Evolutionary conservation across 768 basidiomycete species (phyloP).

Genomic region (Podaxis sp.): DNA sequence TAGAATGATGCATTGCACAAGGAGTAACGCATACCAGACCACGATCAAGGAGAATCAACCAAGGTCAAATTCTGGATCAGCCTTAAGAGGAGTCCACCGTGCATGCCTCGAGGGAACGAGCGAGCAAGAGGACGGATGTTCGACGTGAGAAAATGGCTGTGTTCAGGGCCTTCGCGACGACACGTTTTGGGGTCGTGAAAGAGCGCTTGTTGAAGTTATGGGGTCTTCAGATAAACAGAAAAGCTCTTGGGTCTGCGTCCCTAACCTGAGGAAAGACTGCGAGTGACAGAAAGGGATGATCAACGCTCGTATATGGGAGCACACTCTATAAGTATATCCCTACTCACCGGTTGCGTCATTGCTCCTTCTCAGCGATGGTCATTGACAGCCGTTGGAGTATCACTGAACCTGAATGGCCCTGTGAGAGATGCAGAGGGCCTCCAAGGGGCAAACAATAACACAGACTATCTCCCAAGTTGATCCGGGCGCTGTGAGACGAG

Average conservation of each 20-base stretch:
- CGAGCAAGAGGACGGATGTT: neutral
- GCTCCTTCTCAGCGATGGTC: neutral
- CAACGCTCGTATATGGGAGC: neutral
- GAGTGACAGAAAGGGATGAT: neutral
- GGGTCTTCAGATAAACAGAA: neutral
- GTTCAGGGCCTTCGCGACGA: neutral
- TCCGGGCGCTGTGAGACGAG: neutral
- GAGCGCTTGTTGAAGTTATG: neutral
- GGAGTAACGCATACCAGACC: conserved; percentile 1
- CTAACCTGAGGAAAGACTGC: neutral
- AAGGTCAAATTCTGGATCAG: neutral
- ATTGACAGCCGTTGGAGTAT: conserved; percentile 1
- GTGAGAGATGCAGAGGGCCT: neutral
- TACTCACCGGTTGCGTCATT: neutral
- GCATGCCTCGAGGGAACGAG: conserved; percentile 9
- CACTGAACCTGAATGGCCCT: neutral
- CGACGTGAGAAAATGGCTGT: conserved; percentile 9
- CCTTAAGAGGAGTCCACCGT: neutral
- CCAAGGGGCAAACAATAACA: neutral
- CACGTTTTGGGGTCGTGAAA: neutral
- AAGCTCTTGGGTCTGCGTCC: neutral
- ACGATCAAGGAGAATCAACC: neutral
- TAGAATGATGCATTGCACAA: neutral
- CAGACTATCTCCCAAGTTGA: neutral
- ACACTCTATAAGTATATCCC: neutral